phyloP scores from a whole-genome alignment of 768 basidiomycete genomes.

The Suillus cothurnatus region DNA sequence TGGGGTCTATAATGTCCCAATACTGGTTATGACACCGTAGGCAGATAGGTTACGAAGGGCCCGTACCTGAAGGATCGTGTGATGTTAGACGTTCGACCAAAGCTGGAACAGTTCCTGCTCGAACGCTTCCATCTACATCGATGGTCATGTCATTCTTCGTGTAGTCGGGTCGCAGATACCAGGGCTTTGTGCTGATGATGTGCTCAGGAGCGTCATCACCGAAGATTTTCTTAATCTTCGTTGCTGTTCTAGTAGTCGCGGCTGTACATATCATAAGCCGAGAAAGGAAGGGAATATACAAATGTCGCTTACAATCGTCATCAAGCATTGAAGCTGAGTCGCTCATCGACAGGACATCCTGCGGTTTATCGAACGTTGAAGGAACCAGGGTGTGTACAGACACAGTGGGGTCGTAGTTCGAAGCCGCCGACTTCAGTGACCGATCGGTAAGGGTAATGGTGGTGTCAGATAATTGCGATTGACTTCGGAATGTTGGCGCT shows the following conservation, averaged over 20 bases:
- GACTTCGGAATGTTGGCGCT: constrained; percentile 32
- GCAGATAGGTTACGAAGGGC: neutral
- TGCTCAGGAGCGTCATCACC: constrained; percentile 58
- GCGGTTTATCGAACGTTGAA: constrained; percentile 19
- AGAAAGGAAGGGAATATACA: neutral
- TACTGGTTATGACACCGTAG: neutral
- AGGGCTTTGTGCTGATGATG: constrained; percentile 58
- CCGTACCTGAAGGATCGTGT: constrained; percentile 83
- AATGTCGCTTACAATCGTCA: constrained; percentile 25
- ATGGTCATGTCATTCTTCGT: constrained; percentile 79
- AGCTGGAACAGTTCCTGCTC: constrained; percentile 84
- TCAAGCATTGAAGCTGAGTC: constrained; percentile 27
- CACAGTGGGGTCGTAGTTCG: constrained; percentile 25
- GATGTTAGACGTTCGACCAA: constrained; percentile 89
- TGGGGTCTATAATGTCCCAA: constrained; percentile 52
- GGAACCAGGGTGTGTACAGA: constrained; percentile 28
- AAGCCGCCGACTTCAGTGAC: constrained; percentile 21
- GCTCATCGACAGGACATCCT: constrained; percentile 20
- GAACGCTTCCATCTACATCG: constrained; percentile 80
- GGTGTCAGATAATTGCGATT: constrained; percentile 36
- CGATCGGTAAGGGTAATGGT: constrained; percentile 35
- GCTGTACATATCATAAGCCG: constrained; percentile 21
- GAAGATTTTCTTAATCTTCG: constrained; percentile 69
- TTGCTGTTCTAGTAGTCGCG: constrained; percentile 23
- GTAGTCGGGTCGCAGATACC: constrained; percentile 87